These are phyloP conservation scores for Apiospora hydei DNA, from an alignment of 2,329 filamentous ascomycete genomes.

Conservation along the genomic window DNA sequence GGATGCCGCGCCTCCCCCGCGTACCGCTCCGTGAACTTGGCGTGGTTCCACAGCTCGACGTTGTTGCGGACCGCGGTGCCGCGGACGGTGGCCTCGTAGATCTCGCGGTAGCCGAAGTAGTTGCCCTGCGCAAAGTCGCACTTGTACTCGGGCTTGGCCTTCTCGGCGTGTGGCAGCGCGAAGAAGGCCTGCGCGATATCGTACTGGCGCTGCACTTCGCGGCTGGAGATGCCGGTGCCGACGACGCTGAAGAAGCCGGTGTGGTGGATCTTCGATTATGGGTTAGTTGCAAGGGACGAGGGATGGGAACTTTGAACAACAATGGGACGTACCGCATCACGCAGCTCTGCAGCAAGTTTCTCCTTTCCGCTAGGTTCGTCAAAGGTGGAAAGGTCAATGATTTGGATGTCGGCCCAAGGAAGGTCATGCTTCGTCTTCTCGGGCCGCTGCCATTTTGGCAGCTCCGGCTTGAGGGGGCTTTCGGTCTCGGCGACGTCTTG, in stretches of 20 bases:
- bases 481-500: not conserved
- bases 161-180: constrained; percentile 53
- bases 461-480: not conserved
- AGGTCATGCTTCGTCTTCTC: constrained; percentile 38
- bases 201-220: constrained; percentile 61
- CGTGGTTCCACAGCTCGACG: constrained; percentile 61
- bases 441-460: constrained; percentile 40
- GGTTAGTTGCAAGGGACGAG: not conserved
- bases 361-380: constrained; percentile 58
- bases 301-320: not conserved
- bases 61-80: constrained; percentile 50
- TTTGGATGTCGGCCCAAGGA: constrained; percentile 60
- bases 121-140: constrained; percentile 52
- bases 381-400: constrained; percentile 58
- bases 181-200: constrained; percentile 53
- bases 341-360: constrained; percentile 56
- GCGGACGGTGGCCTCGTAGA: constrained; percentile 43
- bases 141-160: constrained; percentile 54
- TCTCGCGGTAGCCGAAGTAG: constrained; percentile 55
- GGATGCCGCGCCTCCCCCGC: constrained; percentile 45
- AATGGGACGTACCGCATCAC: constrained; percentile 48
- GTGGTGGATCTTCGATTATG: constrained; percentile 33
- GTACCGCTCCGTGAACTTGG: constrained; percentile 55
- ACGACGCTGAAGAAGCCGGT: constrained; percentile 62
- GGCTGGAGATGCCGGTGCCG: constrained; percentile 59